Evolutionary conservation across 1,284 basidiomycete genomes (phyloP).

Genomic region (Farysia itapuensis): DNA sequence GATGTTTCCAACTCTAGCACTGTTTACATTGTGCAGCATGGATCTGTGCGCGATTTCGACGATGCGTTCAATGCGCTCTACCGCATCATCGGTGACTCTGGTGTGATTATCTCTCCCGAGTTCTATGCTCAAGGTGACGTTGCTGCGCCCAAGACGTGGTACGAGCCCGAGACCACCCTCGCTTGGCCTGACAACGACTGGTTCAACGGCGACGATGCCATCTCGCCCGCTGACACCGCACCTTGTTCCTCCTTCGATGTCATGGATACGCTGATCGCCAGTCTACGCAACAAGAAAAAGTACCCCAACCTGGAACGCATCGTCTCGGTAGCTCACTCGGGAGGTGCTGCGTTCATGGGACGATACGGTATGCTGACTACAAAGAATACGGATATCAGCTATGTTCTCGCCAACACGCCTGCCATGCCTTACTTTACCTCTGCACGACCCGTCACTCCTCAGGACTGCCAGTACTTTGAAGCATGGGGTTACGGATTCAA

Average conservation of each 20-base stretch:
- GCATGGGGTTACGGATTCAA: conserved; percentile 31
- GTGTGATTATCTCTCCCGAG: conserved; percentile 25
- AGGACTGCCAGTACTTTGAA: conserved; percentile 7
- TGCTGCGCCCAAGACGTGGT: conserved; percentile 19
- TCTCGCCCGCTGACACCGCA: conserved; percentile 5
- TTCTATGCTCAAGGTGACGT: conserved; percentile 14
- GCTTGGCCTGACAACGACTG: conserved; percentile 23
- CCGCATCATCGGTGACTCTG: conserved; percentile 19
- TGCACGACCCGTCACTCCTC: conserved; percentile 13
- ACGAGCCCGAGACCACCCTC: conserved; percentile 9
- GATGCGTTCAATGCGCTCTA: conserved; percentile 23
- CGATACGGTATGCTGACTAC: conserved; percentile 29
- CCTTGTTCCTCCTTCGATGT: conserved; percentile 37
- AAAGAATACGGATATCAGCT: conserved; percentile 6
- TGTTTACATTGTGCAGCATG: conserved; percentile 39
- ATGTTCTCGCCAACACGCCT: conserved; percentile 37
- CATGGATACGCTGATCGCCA: conserved; percentile 24
- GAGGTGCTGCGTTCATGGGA: conserved; percentile 25
- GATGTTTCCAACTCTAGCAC: no score
- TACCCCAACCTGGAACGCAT: conserved; percentile 29
- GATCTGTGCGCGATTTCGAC: conserved; percentile 26
- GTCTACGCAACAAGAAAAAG: conserved; percentile 16
- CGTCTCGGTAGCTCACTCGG: conserved; percentile 36
- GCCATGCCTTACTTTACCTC: conserved; percentile 41
- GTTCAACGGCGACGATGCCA: conserved; percentile 17